Evolutionary conservation across 352 stramenopile species (phyloP).

Genomic region (Globisporangium radiosum): DNA sequence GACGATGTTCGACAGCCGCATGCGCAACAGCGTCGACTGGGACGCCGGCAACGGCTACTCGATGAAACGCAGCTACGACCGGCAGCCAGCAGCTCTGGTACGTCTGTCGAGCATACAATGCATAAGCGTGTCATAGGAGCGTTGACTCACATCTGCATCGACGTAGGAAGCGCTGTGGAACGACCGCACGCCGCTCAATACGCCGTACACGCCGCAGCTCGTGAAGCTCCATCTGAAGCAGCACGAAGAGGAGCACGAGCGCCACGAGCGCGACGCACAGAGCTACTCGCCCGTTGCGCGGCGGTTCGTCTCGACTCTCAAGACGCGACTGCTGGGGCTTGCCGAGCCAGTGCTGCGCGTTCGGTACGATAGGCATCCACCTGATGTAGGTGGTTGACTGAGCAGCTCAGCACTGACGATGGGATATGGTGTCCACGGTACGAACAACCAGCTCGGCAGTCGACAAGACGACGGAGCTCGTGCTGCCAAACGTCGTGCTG

Average conservation of each 20-base stretch:
- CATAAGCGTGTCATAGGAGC: background rate
- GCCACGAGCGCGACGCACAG: conserved; percentile 20
- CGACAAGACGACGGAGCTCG: conserved; percentile 22
- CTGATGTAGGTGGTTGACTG: too few relatives aligned
- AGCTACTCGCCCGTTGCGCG: conserved; percentile 19
- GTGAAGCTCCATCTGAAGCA: conserved; percentile 70
- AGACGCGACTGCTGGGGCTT: conserved; percentile 31
- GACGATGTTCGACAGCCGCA: conserved; percentile 17
- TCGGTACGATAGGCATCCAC: conserved; percentile 14
- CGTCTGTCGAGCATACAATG: too few relatives aligned
- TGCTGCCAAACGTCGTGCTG: conserved; percentile 35
- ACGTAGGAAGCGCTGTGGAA: conserved; percentile 53
- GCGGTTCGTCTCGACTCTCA: conserved; percentile 29
- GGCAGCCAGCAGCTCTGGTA: conserved; percentile 18
- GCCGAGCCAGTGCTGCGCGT: conserved; percentile 44
- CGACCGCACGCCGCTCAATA: conserved; percentile 74
- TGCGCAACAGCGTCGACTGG: conserved; percentile 30
- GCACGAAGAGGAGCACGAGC: conserved; percentile 48
- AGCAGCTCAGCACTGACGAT: background rate
- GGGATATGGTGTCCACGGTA: too few relatives aligned
- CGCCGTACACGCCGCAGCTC: conserved; percentile 79
- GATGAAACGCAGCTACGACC: conserved; percentile 38
- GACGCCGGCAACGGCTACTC: conserved; percentile 18
- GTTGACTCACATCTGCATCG: background rate
- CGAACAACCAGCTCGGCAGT: conserved; percentile 18